phyloP scores from a whole-genome alignment of 2,329 filamentous ascomycete species.

The Sporothrix brunneoviolacea region DNA sequence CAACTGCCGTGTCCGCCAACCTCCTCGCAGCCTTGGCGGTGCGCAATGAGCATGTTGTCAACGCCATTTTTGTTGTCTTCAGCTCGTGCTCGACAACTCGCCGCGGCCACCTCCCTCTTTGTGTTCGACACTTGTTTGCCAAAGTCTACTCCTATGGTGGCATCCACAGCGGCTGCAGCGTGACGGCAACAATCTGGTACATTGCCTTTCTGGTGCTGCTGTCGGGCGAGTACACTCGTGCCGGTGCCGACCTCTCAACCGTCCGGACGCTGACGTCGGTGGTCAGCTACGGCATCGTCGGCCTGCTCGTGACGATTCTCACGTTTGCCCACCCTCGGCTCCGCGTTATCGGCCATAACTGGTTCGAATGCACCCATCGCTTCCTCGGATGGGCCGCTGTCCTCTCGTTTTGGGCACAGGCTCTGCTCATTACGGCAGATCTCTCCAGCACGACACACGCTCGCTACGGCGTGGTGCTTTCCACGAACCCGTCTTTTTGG shows the following conservation, averaged over 20 bases:
- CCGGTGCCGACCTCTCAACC: slow-evolving; percentile 12
- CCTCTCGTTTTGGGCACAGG: slow-evolving; percentile 56
- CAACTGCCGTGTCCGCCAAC: slow-evolving; percentile 30
- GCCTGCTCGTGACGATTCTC: slow-evolving; percentile 24
- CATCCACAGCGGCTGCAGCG: slow-evolving; percentile 45
- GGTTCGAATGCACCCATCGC: slow-evolving; percentile 31
- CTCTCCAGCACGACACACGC: slow-evolving; percentile 24
- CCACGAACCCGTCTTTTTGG: slow-evolving; percentile 51
- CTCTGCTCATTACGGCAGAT: slow-evolving; percentile 47
- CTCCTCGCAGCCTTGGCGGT: slow-evolving; percentile 39
- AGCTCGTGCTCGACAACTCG: slow-evolving; percentile 20
- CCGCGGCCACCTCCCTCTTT: slow-evolving; percentile 28
- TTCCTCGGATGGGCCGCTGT: slow-evolving; percentile 29
- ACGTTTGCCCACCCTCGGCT: slow-evolving; percentile 25
- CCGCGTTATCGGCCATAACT: slow-evolving; percentile 27
- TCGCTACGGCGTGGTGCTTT: slow-evolving; percentile 31
- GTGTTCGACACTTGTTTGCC: slow-evolving; percentile 38
- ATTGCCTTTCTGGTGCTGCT: slow-evolving; percentile 29
- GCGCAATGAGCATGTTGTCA: slow-evolving; percentile 48
- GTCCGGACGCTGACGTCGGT: slow-evolving; percentile 23
- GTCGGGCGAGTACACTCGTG: slow-evolving; percentile 22
- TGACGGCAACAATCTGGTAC: slow-evolving; percentile 44
- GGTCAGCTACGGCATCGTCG: slow-evolving; percentile 25
- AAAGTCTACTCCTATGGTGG: slow-evolving; percentile 50
- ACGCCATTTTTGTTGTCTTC: slow-evolving; percentile 39